A percentile compares a stretch with the other conserved stretches of the same genome.
These are phyloP conservation scores for Marsdenia floribunda DNA, from an alignment of 257 asterid genomes.

Conservation along the genomic window DNA sequence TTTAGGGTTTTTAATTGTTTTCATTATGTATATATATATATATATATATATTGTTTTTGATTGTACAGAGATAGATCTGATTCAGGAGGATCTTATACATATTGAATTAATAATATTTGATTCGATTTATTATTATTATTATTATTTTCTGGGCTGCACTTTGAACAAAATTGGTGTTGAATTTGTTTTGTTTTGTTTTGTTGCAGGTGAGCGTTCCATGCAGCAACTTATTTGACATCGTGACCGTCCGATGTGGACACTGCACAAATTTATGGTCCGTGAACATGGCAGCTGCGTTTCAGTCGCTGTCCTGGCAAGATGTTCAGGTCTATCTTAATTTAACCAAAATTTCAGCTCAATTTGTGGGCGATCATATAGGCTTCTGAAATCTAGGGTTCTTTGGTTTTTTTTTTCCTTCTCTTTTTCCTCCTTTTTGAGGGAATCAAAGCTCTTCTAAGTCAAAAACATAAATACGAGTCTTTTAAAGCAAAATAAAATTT, in stretches of 20 bases:
- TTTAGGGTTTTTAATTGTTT: background rate
- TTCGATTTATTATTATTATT: background rate
- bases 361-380: slow-evolving; percentile 45
- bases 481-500: slow-evolving; percentile 11
- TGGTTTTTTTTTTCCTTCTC: no score
- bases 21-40: no score
- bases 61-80: background rate
- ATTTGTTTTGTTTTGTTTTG: background rate
- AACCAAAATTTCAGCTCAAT: slow-evolving; percentile 30
- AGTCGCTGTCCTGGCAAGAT: slow-evolving; percentile 46
- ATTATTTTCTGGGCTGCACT: no score
- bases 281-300: slow-evolving; percentile 87
- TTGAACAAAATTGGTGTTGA: background rate
- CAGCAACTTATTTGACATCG: slow-evolving; percentile 65
- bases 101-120: no score
- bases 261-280: slow-evolving; percentile 81
- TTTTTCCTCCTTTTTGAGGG: slow-evolving; percentile 48
- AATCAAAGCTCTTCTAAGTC: slow-evolving; percentile 25
- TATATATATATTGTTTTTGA: no score
- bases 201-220: slow-evolving; percentile 92
- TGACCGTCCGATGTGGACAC: slow-evolving; percentile 95
- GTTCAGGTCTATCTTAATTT: slow-evolving; percentile 33
- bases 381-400: slow-evolving; percentile 58
- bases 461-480: slow-evolving; percentile 8
- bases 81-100: background rate